A percentile compares a stretch with the other conserved stretches of the same genome.
phyloP scores from a whole-genome alignment of 2,329 filamentous ascomycete genomes.

The Huntiella decipiens region DNA sequence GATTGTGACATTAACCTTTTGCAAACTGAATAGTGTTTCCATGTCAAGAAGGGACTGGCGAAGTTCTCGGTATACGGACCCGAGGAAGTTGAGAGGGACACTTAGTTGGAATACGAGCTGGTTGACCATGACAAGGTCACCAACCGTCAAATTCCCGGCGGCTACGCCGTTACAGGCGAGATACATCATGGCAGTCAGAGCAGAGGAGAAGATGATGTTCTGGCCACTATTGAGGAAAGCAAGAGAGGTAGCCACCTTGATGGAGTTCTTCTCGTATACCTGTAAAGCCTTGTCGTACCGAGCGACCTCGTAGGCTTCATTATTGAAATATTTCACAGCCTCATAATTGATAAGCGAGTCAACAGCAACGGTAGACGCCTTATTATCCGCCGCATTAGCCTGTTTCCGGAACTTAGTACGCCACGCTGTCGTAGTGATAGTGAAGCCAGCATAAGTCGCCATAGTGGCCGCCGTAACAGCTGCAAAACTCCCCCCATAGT shows the following conservation, averaged over 20 bases:
- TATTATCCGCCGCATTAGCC: conserved; percentile 91
- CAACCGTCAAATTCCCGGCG: conserved; percentile 63
- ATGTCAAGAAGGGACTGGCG: conserved; percentile 90
- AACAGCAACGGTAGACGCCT: conserved; percentile 82
- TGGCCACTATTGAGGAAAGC: conserved; percentile 87
- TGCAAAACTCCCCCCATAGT: conserved; percentile 84
- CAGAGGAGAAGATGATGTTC: conserved; percentile 90
- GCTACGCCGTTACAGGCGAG: conserved; percentile 81
- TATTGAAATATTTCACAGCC: conserved; percentile 99
- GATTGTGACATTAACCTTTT: conserved; percentile 85
- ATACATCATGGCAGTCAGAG: conserved; percentile 96
- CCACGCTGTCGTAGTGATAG: conserved; percentile 91
- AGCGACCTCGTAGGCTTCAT: conserved; percentile 82
- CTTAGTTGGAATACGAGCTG: conserved; percentile 97
- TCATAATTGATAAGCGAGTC: conserved; percentile 98
- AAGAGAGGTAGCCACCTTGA: conserved; percentile 89
- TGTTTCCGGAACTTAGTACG: conserved; percentile 89
- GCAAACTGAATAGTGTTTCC: conserved; percentile 94
- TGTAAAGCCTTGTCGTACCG: conserved; percentile 76
- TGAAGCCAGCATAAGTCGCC: conserved; percentile 89
- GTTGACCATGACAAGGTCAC: conserved; percentile 96
- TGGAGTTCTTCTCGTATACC: conserved; percentile 80
- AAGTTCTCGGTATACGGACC: conserved; percentile 92
- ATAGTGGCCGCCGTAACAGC: conserved; percentile 80
- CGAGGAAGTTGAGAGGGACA: conserved; percentile 89